These are phyloP conservation scores for Ceriops tagal DNA, from an alignment of 345 rosid species.

Conservation along the genomic window DNA sequence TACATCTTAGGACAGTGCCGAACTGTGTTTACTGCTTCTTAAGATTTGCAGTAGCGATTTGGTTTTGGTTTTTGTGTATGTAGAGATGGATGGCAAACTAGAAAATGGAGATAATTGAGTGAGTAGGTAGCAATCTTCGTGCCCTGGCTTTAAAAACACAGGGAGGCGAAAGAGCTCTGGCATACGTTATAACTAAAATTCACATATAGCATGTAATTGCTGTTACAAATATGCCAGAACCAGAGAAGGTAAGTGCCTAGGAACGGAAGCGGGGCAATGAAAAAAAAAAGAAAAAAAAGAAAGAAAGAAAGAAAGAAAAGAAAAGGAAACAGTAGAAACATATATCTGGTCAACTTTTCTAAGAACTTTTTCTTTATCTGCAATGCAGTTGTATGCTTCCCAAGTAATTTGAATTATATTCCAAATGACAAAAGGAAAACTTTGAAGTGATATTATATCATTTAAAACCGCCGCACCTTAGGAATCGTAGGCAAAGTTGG, in stretches of 20 bases:
- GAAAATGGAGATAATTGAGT: too few relatives aligned
- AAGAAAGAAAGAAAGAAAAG: too few relatives aligned
- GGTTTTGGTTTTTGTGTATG: too few relatives aligned
- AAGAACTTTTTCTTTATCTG: not conserved
- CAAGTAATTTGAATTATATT: not conserved
- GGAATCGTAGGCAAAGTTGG: constrained; percentile 50
- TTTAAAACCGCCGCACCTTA: constrained; percentile 33
- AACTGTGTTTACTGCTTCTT: not conserved
- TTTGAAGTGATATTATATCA: not conserved
- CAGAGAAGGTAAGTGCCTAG: too few relatives aligned
- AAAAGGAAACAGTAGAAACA: not conserved
- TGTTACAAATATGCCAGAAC: too few relatives aligned
- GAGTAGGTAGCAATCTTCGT: not conserved
- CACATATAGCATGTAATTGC: not conserved
- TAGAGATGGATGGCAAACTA: too few relatives aligned
- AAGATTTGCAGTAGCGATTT: too few relatives aligned
- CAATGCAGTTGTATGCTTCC: not conserved
- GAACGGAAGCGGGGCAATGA: too few relatives aligned
- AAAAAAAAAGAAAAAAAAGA: too few relatives aligned
- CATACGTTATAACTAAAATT: not conserved
- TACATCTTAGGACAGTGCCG: constrained; percentile 11
- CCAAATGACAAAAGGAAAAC: not conserved
- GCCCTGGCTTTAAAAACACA: not conserved
- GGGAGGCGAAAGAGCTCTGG: not conserved
- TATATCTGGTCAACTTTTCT: not conserved